Percentiles rank a stretch among this genome's conserved stretches.
phyloP scores from a whole-genome alignment of 352 stramenopile genomes.

The Halophytophthora polymorphica region DNA sequence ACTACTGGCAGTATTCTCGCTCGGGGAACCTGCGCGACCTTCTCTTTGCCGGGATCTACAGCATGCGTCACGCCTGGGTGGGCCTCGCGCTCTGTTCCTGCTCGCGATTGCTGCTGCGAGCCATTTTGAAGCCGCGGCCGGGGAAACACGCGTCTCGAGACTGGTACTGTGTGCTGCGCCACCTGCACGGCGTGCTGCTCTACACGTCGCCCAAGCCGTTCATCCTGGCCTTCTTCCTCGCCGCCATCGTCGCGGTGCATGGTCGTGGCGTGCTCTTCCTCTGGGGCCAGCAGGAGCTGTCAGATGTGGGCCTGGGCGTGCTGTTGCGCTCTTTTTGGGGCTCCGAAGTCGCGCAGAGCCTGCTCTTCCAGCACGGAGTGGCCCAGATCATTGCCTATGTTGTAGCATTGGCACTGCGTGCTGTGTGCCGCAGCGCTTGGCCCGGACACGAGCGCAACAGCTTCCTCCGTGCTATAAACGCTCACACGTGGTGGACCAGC shows the following conservation, averaged over 20 bases:
- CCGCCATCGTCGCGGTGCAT: background rate
- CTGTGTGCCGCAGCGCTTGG: slow-evolving; percentile 1
- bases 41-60: slow-evolving; percentile 13
- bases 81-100: slow-evolving; percentile 10
- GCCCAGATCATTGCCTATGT: background rate
- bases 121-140: background rate
- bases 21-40: slow-evolving; percentile 9
- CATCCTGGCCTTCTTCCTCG: slow-evolving; percentile 5
- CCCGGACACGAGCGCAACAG: slow-evolving; percentile 6
- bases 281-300: background rate
- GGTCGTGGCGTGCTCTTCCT: slow-evolving; percentile 4
- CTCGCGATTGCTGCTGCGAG: background rate
- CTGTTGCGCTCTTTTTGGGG: slow-evolving; percentile 1
- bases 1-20: slow-evolving; percentile 16
- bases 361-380: slow-evolving; percentile 1
- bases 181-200: slow-evolving; percentile 1
- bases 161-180: background rate
- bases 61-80: slow-evolving; percentile 18
- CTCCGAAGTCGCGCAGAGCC: slow-evolving; percentile 1
- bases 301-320: background rate
- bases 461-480: slow-evolving; percentile 4
- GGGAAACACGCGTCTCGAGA: background rate
- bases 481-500: slow-evolving; percentile 6
- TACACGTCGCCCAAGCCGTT: slow-evolving; percentile 8
- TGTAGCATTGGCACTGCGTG: background rate